phyloP scores from a whole-genome alignment of 78 protist genomes.

The Dictyostelium brefeldianum region DNA sequence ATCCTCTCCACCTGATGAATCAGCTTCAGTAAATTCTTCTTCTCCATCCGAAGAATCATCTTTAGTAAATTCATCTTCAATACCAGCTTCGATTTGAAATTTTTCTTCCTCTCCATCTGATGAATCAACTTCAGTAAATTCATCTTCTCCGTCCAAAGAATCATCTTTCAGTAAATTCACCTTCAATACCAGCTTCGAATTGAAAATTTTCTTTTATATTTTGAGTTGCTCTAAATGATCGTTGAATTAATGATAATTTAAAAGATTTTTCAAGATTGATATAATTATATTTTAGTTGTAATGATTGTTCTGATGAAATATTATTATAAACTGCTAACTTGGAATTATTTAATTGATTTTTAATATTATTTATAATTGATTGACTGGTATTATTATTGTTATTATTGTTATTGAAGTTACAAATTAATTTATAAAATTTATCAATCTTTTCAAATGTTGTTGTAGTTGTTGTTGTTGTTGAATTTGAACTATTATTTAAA shows the following conservation, averaged over 20 bases:
- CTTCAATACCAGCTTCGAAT: background rate
- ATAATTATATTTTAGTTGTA: background rate
- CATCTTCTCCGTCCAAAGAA: too few relatives aligned
- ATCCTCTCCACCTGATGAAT: too few relatives aligned
- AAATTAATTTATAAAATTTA: too few relatives aligned
- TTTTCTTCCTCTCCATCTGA: background rate
- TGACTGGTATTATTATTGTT: too few relatives aligned
- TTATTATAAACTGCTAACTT: background rate
- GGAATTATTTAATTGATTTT: background rate
- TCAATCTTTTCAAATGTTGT: too few relatives aligned
- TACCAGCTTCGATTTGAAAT: background rate
- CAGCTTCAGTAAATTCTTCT: too few relatives aligned
- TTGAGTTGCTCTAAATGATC: background rate
- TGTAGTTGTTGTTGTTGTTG: too few relatives aligned
- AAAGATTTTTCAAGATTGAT: background rate
- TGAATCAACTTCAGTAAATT: background rate
- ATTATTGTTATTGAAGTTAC: too few relatives aligned
- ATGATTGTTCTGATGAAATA: background rate
- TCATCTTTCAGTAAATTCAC: background rate
- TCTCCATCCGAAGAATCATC: too few relatives aligned
- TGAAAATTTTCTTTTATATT: background rate
- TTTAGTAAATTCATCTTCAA: background rate
- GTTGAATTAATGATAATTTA: background rate
- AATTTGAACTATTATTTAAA: too few relatives aligned
- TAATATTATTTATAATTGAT: too few relatives aligned